Evolutionary conservation across 1,284 basidiomycete genomes (phyloP).

Genomic region (Sanghuangporus baumii): DNA sequence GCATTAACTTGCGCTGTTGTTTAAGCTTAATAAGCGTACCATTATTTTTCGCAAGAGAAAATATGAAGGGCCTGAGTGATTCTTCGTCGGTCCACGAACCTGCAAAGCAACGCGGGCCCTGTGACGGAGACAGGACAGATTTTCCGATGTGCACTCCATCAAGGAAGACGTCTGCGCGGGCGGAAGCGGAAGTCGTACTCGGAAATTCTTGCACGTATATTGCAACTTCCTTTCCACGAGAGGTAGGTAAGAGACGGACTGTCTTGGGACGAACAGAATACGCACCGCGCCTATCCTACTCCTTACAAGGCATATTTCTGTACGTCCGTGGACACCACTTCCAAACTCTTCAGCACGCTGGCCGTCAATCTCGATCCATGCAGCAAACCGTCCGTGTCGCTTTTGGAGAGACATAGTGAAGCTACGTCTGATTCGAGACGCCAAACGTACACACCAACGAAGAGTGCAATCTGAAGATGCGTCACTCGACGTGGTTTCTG

Average conservation of each 20-base stretch:
- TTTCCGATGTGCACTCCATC: conserved; percentile 1
- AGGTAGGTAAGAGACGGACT: neutral
- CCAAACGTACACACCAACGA: no score
- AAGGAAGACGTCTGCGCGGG: neutral
- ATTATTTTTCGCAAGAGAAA: neutral
- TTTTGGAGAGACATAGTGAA: neutral
- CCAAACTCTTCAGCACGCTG: neutral
- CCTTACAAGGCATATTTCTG: neutral
- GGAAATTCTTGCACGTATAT: neutral
- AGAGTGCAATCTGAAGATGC: no score
- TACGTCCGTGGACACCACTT: neutral
- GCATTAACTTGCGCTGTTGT: neutral
- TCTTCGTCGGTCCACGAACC: neutral
- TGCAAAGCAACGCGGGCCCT: neutral
- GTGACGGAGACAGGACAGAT: neutral
- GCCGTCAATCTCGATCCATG: neutral
- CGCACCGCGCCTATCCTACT: neutral
- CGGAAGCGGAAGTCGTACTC: neutral
- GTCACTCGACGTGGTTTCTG: no score
- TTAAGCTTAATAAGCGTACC: neutral
- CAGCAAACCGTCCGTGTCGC: conserved; percentile 1
- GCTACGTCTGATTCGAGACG: neutral
- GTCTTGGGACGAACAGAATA: neutral
- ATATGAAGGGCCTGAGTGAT: neutral
- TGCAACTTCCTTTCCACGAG: neutral